Percentiles rank a stretch among this genome's conserved stretches.
These are phyloP conservation scores for Macrocybe gigantea DNA, from an alignment of 768 basidiomycete species.

Conservation along the genomic window DNA sequence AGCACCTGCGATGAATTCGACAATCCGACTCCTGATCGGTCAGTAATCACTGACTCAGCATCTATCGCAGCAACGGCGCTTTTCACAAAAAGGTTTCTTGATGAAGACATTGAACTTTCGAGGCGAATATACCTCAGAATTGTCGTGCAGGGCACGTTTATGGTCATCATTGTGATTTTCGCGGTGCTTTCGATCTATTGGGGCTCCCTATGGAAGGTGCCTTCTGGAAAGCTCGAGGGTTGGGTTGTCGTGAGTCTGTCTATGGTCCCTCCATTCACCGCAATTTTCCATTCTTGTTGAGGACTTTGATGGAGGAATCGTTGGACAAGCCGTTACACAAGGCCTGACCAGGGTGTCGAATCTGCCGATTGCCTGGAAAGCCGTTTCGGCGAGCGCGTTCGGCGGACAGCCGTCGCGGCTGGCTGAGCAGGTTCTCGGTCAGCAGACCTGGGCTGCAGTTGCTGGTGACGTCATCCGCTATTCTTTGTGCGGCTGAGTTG, in stretches of 20 bases:
- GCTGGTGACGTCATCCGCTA: conserved; percentile 29
- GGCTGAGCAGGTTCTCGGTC: conserved; percentile 34
- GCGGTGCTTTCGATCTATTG: conserved; percentile 46
- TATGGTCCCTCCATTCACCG: neutral
- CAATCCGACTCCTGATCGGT: too few relatives aligned
- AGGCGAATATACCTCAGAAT: conserved; percentile 12
- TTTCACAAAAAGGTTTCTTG: conserved; percentile 12
- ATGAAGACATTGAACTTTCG: conserved; percentile 1
- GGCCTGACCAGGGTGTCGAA: conserved; percentile 27
- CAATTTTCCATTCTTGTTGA: conserved; percentile 11
- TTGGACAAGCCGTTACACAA: conserved; percentile 38
- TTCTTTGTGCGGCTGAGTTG: neutral
- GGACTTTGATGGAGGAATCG: conserved; percentile 51
- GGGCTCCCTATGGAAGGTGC: conserved; percentile 39
- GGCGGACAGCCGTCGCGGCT: conserved; percentile 36
- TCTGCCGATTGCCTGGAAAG: conserved; percentile 23
- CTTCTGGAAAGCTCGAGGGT: conserved; percentile 35
- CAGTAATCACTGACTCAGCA: too few relatives aligned
- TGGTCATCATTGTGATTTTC: conserved; percentile 27
- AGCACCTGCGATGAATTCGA: too few relatives aligned
- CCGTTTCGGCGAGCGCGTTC: conserved; percentile 31
- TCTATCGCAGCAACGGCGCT: neutral
- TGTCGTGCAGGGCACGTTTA: conserved; percentile 7
- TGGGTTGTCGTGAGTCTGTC: conserved; percentile 41
- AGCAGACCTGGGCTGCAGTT: conserved; percentile 47